Evolutionary conservation across 176 grass and related monocot species (phyloP), one percentile per base, ranked within the genome.

Genomic region (Poa annua): DNA sequence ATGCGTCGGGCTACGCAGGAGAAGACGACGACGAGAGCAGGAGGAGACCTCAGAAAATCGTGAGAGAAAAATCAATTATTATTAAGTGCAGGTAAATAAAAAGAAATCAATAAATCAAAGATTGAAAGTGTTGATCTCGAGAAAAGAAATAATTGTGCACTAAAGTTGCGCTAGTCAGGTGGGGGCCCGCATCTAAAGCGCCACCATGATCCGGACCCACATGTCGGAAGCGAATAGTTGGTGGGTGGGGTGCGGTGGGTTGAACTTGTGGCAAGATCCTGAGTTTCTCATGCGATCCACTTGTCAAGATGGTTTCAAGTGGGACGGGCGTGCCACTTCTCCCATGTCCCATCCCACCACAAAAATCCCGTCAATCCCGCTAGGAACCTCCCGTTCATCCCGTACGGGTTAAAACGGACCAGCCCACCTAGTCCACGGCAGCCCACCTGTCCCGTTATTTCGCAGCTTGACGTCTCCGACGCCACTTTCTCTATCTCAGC

Each of bases 41-140:
- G 63, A 73, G 44, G 47, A 73, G 70, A 50, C 70, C 67, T 48
- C 47, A 26, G 69, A 57, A 84, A 81, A 80, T 48, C n/a, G 34
- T 57, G 54, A 78, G 68, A 80, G 35, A 73, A 75, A 49, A 66
- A 55, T 21, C 69, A 80, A 84, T 71, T 38, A 80, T 71, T 38
- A 80, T 71, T 50, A 67, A 49, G 50, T 41, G 39, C 34, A n/a
- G 57, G 15, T 54, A 33, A 62, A 63, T 63, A 49, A 6, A 50
- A 39, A 11, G 26, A 26, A 36, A 55, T 13, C 26, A 19, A 21
- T 56, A 54, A 74, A 53, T 33, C 7, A 85, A 33, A 63, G 60
- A 33, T 63, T 63, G 0, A 36, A 71, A 65, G 34, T 5, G 32
- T 66, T 66, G 15, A 35, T 36, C 7, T 69, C 48, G 60, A 57